Conservation (phyloP, 2,329 filamentous ascomycete genomes). For the Fusarium agapanthi region DNA sequence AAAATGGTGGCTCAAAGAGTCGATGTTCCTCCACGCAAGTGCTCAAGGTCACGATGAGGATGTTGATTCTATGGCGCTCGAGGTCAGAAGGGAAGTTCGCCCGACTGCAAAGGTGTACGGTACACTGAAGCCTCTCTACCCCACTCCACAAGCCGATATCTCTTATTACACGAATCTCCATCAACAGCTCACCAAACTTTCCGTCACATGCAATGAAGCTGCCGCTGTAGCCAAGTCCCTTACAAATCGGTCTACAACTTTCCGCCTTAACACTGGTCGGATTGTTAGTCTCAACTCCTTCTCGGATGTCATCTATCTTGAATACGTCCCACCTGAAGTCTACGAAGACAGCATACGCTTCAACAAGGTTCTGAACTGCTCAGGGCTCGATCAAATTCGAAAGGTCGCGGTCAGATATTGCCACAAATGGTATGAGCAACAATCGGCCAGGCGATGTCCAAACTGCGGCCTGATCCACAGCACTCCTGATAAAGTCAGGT, state of each 20-base stretch:
- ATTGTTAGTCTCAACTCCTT: conserved; percentile 44
- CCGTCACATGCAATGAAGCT: conserved; percentile 43
- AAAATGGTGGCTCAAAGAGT: conserved; percentile 37
- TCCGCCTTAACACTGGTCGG: conserved; percentile 40
- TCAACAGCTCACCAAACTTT: conserved; percentile 41
- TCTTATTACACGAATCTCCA: conserved; percentile 46
- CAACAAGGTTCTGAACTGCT: conserved; percentile 39
- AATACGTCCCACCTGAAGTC: conserved; percentile 45
- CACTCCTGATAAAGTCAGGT: conserved; percentile 38
- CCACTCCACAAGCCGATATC: conserved; percentile 44
- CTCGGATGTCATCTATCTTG: conserved; percentile 47
- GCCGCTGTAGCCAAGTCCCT: conserved; percentile 32
- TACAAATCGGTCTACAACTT: conserved; percentile 25
- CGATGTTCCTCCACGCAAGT: not conserved
- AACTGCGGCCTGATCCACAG: conserved; percentile 47
- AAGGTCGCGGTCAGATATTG: conserved; percentile 55
- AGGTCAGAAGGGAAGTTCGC: conserved; percentile 37
- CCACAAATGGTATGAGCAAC: conserved; percentile 51
- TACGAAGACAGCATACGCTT: conserved; percentile 43
- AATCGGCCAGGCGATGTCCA: conserved; percentile 40
- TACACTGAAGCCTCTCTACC: conserved; percentile 40
- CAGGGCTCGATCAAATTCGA: conserved; percentile 46
- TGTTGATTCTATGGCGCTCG: conserved; percentile 34
- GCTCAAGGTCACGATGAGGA: conserved; percentile 25
- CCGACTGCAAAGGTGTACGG: conserved; percentile 25